phyloP scores from a whole-genome alignment of 257 asterid species.

The Nicotiana sylvestris region DNA sequence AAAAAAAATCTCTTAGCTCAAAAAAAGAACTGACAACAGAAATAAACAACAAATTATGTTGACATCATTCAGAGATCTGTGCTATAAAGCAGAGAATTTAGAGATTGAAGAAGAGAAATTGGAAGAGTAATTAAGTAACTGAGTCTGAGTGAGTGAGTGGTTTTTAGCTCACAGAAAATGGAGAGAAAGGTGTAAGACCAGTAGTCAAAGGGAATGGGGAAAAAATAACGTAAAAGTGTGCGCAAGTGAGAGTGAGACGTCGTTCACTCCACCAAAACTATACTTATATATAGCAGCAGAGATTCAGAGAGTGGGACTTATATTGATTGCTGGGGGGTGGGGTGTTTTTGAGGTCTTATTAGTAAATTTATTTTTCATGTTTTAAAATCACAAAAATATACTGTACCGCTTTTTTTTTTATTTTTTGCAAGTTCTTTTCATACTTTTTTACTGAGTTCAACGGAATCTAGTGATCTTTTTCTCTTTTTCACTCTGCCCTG shows the following conservation, averaged over 20 bases:
- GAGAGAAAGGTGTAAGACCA: neutral
- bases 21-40: too few species aligned
- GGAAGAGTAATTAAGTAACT: too few species aligned
- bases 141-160: neutral
- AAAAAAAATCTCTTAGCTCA: neutral
- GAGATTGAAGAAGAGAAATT: neutral
- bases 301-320: neutral
- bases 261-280: neutral
- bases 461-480: constrained; percentile 30
- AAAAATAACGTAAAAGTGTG: constrained; percentile 1
- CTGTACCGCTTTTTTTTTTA: neutral
- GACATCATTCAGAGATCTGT: neutral
- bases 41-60: neutral
- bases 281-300: neutral
- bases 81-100: neutral
- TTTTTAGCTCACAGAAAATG: neutral
- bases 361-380: neutral
- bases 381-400: neutral
- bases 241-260: neutral
- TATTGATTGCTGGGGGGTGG: neutral
- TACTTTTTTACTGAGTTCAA: constrained; percentile 19
- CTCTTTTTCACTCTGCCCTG: neutral
- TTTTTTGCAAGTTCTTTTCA: neutral
- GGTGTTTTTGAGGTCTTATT: neutral
- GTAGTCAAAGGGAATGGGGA: constrained; percentile 22